These are phyloP conservation scores for Phytophthora ohioensis DNA, from an alignment of 352 stramenopile genomes.

Conservation along the genomic window DNA sequence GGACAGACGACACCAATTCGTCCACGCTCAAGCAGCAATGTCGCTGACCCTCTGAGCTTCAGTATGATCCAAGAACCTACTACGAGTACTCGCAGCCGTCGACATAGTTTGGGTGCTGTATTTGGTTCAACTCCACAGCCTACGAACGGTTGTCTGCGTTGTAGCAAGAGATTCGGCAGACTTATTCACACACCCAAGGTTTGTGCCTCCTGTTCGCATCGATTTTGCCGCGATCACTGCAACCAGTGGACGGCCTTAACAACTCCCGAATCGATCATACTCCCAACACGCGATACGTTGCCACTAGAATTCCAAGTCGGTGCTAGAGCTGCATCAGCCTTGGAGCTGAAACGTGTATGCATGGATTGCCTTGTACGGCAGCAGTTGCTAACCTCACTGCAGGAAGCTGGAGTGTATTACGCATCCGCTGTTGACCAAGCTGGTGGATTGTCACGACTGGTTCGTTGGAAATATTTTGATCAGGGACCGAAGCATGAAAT, in stretches of 20 bases:
- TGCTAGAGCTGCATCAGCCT: background rate
- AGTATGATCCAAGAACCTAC: conserved; percentile 19
- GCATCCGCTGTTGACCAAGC: conserved; percentile 52
- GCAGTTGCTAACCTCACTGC: conserved; percentile 53
- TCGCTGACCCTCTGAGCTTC: conserved; percentile 29
- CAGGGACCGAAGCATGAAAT: conserved; percentile 58
- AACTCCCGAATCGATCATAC: conserved; percentile 24
- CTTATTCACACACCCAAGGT: conserved; percentile 56
- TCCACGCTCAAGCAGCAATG: conserved; percentile 30
- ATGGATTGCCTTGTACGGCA: conserved; percentile 68
- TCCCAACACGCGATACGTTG: conserved; percentile 3
- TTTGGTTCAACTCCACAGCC: conserved; percentile 13
- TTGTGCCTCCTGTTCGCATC: conserved; percentile 57
- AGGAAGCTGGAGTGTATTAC: conserved; percentile 47
- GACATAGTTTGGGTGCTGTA: conserved; percentile 32
- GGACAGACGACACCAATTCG: conserved; percentile 5
- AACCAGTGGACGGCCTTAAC: conserved; percentile 33
- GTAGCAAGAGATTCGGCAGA: conserved; percentile 53
- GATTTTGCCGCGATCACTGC: conserved; percentile 64
- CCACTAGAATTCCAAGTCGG: conserved; percentile 11
- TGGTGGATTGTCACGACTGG: conserved; percentile 58
- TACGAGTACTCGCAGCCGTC: conserved; percentile 15
- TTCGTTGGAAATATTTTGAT: conserved; percentile 66
- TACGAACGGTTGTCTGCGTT: conserved; percentile 48
- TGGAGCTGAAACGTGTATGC: conserved; percentile 40